Percentiles rank a stretch among this genome's conserved stretches.
Conservation (phyloP, 352 stramenopile genomes). For the Achlya hypogyna region DNA sequence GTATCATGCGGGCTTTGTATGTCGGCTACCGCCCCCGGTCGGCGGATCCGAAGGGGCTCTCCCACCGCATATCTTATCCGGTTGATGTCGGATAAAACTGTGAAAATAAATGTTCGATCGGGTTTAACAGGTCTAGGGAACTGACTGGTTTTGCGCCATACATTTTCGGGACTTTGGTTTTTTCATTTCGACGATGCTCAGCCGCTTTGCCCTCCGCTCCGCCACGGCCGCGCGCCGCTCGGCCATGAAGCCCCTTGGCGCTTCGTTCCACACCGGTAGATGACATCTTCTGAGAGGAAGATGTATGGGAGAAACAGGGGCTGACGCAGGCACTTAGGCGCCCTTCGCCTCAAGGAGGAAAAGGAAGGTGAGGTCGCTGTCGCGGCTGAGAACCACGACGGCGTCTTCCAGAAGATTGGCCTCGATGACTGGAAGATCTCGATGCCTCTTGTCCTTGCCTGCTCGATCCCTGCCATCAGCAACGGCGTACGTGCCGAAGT, state of each 20-base stretch:
- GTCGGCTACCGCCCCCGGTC: background rate
- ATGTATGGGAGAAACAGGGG: background rate
- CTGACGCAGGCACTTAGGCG: conserved; percentile 22
- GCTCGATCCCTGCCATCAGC: conserved; percentile 65
- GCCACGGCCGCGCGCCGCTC: conserved; percentile 34
- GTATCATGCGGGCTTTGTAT: background rate
- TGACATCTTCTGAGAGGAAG: background rate
- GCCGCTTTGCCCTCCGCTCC: conserved; percentile 61
- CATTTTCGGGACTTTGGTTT: conserved; percentile 19
- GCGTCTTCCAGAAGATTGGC: conserved; percentile 50
- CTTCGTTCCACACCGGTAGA: conserved; percentile 39
- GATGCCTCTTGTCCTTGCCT: conserved; percentile 52
- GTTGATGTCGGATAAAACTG: conserved; percentile 16
- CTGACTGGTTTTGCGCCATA: conserved; percentile 20
- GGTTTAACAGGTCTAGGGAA: background rate
- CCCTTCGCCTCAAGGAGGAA: conserved; percentile 36
- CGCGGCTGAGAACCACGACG: conserved; percentile 26
- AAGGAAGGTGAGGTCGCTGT: conserved; percentile 38
- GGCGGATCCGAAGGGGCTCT: background rate
- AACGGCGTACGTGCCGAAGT: conserved; percentile 51
- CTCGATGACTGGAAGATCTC: conserved; percentile 83
- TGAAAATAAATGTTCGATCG: background rate
- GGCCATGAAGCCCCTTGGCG: conserved; percentile 33
- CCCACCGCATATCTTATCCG: background rate
- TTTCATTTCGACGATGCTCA: conserved; percentile 42